Conservation (phyloP, 108 stramenopile genomes). For the Skeletonema tropicum region DNA sequence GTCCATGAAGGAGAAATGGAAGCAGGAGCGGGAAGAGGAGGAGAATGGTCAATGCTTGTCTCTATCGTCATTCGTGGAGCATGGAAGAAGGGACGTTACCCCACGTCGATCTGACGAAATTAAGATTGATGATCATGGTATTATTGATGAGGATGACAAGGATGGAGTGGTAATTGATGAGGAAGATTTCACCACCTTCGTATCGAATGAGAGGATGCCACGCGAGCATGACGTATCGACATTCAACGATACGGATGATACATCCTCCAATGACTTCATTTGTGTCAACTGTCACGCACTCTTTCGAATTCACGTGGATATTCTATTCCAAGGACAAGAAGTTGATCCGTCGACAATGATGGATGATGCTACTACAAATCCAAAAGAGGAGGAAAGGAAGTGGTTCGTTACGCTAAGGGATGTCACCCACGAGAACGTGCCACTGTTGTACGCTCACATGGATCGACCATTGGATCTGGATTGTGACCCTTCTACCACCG, state of each 20-base stretch:
- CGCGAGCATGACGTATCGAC: background rate
- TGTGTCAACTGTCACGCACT: slow-evolving; percentile 9
- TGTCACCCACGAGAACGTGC: background rate
- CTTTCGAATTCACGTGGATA: slow-evolving; percentile 5
- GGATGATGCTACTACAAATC: too few relatives aligned
- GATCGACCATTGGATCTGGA: background rate
- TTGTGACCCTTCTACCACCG: background rate
- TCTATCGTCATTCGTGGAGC: background rate
- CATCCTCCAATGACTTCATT: background rate
- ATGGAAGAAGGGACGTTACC: background rate
- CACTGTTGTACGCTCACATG: background rate
- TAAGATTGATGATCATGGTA: too few relatives aligned
- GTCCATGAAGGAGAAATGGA: too few relatives aligned
- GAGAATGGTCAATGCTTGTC: too few relatives aligned
- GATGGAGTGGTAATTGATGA: too few relatives aligned
- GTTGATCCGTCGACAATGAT: background rate
- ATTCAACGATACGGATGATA: too few relatives aligned
- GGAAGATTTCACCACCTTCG: too few relatives aligned
- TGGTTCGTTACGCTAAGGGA: slow-evolving; percentile 1
- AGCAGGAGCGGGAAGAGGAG: too few relatives aligned
- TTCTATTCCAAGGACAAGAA: background rate
- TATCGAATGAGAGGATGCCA: background rate
- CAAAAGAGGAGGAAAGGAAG: too few relatives aligned
- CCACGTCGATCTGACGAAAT: background rate
- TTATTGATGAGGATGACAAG: too few relatives aligned